Base-by-base conservation (phyloP, 2,329 filamentous ascomycete genomes). In the Exserohilum rostratum region DNA sequence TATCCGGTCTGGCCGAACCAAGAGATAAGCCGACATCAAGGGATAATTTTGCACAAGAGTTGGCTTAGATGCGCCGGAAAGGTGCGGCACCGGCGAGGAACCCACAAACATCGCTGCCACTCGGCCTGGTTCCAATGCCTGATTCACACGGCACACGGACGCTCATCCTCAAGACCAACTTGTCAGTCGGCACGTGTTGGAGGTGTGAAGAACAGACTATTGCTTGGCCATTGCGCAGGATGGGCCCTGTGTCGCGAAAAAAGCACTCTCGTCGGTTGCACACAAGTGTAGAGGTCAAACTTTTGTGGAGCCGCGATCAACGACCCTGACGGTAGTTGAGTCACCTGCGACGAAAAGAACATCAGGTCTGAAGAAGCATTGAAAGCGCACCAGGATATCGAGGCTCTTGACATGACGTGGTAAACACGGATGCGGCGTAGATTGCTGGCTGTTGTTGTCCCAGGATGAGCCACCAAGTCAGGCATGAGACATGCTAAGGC, bases 331-430 rank as follows among this genome's bases (percentile, higher is more conserved):
- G 71, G 72, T 6, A 74, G 70, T 5, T 76, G 74, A 70, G 69
- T 77, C 0, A 60, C 77, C 10, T 78, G 75, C 49, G 71, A 74
- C 38, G 69, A 76, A 45, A 73, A 73, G 37, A 67, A 73, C 20
- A 49, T 77, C 11, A 73, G 74, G 13, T 75, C 70, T 55, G 73
- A 78, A 57, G 74, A 78, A 57, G 71, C 72, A 11, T 67, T 70
- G 2, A 73, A 76, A 50, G 74, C 71, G 15, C 77, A 73, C 50
- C 76, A 76, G 50, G 68, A 76, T 47, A 70, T 77, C 10, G 67
- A 70, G 56, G 63, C 66, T 29, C 75, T 77, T 2, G 66, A 6
- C 67, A 68, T 34, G 75, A 77, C 61, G 53, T 78, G 57, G 69
- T 67, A 12, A 50, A 57, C 18, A 66, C 67, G 33, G 75, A 70